phyloP scores from a whole-genome alignment of 768 basidiomycete genomes.

The Coprinopsis sp. region DNA sequence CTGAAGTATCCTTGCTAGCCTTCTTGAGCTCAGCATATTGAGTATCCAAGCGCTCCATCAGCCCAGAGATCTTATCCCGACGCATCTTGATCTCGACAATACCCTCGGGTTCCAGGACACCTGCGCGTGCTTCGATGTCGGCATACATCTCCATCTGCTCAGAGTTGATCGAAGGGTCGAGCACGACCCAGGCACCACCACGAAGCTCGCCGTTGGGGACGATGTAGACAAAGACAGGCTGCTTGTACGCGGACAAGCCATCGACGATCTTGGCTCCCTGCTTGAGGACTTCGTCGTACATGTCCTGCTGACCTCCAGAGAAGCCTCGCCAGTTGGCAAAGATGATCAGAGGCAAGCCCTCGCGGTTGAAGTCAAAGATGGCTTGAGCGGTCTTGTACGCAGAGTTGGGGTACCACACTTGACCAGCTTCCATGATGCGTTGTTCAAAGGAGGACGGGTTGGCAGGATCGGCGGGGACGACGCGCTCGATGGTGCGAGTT shows the following conservation, averaged over 20 bases:
- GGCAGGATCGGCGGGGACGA: conserved; percentile 96
- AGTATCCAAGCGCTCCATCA: conserved; percentile 93
- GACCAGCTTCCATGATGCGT: conserved; percentile 98
- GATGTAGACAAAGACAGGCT: conserved; percentile 97
- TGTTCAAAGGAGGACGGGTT: conserved; percentile 96
- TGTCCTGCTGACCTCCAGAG: conserved; percentile 99
- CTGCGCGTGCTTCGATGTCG: conserved; percentile 91
- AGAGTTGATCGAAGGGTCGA: conserved; percentile 95
- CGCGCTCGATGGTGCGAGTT: conserved; percentile 93
- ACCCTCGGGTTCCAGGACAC: conserved; percentile 96
- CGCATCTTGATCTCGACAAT: conserved; percentile 98
- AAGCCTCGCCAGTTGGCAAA: conserved; percentile 99
- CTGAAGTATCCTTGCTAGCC: conserved; percentile 70
- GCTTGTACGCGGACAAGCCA: conserved; percentile 93
- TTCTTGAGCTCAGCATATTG: conserved; percentile 78
- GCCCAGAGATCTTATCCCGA: conserved; percentile 79
- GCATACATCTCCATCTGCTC: conserved; percentile 99
- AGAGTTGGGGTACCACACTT: conserved; percentile 99
- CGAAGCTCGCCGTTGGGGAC: conserved; percentile 98
- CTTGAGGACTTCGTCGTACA: conserved; percentile 97
- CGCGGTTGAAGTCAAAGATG: conserved; percentile 97
- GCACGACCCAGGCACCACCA: conserved; percentile 98
- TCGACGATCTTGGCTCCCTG: conserved; percentile 99
- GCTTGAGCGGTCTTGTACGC: conserved; percentile 99
- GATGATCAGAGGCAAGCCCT: conserved; percentile 94